Base-by-base conservation (phyloP, 2,329 filamentous ascomycete species). In the Dendryphion nanum region DNA sequence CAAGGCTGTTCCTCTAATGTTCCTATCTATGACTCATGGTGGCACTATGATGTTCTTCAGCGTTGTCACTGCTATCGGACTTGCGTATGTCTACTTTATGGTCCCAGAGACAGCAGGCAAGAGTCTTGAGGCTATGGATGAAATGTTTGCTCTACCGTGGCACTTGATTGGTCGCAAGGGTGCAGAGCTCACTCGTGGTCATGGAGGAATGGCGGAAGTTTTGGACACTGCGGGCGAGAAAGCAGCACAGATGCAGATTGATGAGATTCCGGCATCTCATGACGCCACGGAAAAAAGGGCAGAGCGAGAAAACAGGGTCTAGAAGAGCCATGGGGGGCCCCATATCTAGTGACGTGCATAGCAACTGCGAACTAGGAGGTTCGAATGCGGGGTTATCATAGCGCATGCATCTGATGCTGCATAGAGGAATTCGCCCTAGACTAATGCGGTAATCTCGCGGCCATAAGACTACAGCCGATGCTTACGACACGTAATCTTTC, bases 31-130 rank as follows among this genome's bases (percentile, higher is more conserved):
- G 58, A 71, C 68, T 0, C 70, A 69, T 18, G 78, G 75, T 42
- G 86, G 86, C 0, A 89, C 86, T 0, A 90, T 90, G 70, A 83
- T 84, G 77, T 86, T 83, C 68, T 90, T 89, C 63, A 74, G 77
- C 0, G 78, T 74, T 3, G 74, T 89, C 7, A 89, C 85, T 0
- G 47, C 84, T 1, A 30, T 88, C 4, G 85, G 85, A 18, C 78
- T 83, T 3, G 20, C 75, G 3, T 89, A 83, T 82, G 85, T 85
- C 3, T 86, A 75, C 72, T 77, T 87, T 63, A 83, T 76, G 44
- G 75, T 90, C 1, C 86, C 85, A 0, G 85, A 89, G 71, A 86
- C 83, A 0, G 76, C 77, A 1, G 85, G 85, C 15, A 69, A 70
- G 30, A 69, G 63, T 34, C 70, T 86, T 6, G 82, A 86, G 69